A percentile compares a stretch with the other conserved stretches of the same genome.
Evolutionary conservation across 2,329 filamentous ascomycete genomes (phyloP).

Genomic region (Aspergillus eucalypticola): DNA sequence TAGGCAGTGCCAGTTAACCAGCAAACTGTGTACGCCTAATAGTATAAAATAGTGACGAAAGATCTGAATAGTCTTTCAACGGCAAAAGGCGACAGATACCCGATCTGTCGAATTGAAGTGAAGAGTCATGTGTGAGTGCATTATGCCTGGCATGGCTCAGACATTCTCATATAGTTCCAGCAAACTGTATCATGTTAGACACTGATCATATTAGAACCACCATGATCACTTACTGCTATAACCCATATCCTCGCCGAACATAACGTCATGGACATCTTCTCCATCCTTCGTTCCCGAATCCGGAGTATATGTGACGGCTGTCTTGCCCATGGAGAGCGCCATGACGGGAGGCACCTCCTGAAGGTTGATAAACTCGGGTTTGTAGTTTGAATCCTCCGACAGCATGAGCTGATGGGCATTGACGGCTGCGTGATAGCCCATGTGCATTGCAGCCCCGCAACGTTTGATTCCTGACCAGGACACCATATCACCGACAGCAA

Average conservation of each 20-base stretch:
- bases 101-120: background rate
- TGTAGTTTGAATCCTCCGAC: conserved; percentile 39
- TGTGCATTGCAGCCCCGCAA: conserved; percentile 73
- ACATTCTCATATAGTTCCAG: conserved; percentile 57
- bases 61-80: background rate
- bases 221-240: conserved; percentile 57
- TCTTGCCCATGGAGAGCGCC: conserved; percentile 69
- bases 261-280: conserved; percentile 36
- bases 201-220: background rate
- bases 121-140: too few relatives aligned
- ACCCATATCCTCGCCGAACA: conserved; percentile 69
- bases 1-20: background rate
- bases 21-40: too few relatives aligned
- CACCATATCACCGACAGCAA: conserved; percentile 69
- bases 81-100: background rate
- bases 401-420: conserved; percentile 69
- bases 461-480: conserved; percentile 78
- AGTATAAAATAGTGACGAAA: too few relatives aligned
- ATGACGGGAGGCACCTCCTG: conserved; percentile 65
- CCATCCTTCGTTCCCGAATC: conserved; percentile 51
- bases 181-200: conserved; percentile 47
- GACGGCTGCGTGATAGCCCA: conserved; percentile 65
- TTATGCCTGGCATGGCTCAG: conserved; percentile 30
- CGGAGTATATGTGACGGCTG: conserved; percentile 64
- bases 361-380: conserved; percentile 53